A percentile compares a stretch with the other conserved stretches of the same genome.
phyloP scores from a whole-genome alignment of 2,329 filamentous ascomycete species.

The Zymoseptoria ardabiliae region DNA sequence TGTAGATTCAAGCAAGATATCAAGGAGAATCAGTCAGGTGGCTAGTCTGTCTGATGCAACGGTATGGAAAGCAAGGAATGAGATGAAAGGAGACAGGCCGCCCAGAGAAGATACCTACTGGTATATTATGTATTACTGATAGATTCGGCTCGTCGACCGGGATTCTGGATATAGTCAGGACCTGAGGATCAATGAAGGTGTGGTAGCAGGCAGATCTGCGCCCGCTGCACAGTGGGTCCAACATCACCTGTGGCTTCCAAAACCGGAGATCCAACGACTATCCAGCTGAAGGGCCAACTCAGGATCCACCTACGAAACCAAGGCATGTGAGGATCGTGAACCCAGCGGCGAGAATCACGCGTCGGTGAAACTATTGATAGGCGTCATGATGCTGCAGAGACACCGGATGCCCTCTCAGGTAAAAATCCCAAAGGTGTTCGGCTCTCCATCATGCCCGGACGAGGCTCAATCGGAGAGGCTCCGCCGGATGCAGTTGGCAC shows the following conservation, averaged over 20 bases:
- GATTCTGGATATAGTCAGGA: conserved; percentile 10
- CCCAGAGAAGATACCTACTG: conserved; percentile 1
- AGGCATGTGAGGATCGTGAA: conserved; percentile 9
- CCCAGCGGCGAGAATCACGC: conserved; percentile 13
- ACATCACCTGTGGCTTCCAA: conserved; percentile 19
- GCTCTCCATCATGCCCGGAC: conserved; percentile 23
- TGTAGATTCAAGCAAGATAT: conserved; percentile 6
- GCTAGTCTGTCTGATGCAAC: conserved; percentile 26
- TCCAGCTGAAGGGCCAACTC: conserved; percentile 12
- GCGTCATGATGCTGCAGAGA: neutral
- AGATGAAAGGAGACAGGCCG: neutral
- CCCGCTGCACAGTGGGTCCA: conserved; percentile 5
- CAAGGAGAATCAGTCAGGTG: conserved; percentile 25
- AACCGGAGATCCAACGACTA: conserved; percentile 15
- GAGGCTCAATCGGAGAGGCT: conserved; percentile 4
- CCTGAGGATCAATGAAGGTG: conserved; percentile 11
- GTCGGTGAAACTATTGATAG: conserved; percentile 22
- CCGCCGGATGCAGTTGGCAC: conserved; percentile 5
- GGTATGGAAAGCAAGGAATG: conserved; percentile 5
- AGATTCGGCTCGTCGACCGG: conserved; percentile 15
- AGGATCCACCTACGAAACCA: conserved; percentile 17
- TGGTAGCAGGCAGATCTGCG: conserved; percentile 16
- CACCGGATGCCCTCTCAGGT: neutral
- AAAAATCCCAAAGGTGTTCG: conserved; percentile 11
- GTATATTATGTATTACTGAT: conserved; percentile 20